Percentiles rank a stretch among this genome's conserved stretches.
These are phyloP conservation scores for Teunomyces gatunensis DNA, from an alignment of 805 yeast genomes.

Conservation along the genomic window DNA sequence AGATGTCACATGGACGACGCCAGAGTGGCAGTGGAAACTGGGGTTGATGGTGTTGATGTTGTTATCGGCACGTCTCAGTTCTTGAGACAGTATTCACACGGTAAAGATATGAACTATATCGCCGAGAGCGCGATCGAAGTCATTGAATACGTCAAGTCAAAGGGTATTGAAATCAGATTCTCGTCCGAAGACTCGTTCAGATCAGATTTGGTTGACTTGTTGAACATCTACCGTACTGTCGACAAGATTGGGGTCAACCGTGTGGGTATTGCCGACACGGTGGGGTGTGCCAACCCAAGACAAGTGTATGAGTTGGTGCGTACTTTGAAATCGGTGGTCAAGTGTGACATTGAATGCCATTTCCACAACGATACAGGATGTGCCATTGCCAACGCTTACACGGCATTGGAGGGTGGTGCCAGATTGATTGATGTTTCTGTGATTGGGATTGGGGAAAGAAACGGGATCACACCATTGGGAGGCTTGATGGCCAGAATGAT, in stretches of 20 bases:
- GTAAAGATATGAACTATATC: conserved; percentile 97
- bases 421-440: conserved; percentile 91
- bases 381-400: conserved; percentile 97
- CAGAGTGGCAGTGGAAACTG: conserved; percentile 93
- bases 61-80: conserved; percentile 97
- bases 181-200: conserved; percentile 97
- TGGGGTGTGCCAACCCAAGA: conserved; percentile 98
- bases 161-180: conserved; percentile 95
- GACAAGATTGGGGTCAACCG: conserved; percentile 97
- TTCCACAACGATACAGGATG: conserved; percentile 99
- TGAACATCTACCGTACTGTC: conserved; percentile 94
- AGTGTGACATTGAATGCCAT: conserved; percentile 97
- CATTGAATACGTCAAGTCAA: conserved; percentile 93
- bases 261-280: conserved; percentile 99
- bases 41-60: conserved; percentile 98
- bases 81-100: conserved; percentile 91
- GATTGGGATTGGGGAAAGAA: conserved; percentile 97
- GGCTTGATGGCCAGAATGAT: conserved; percentile 99
- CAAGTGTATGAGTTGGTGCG: conserved; percentile 96
- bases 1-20: conserved; percentile 99
- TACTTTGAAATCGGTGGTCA: conserved; percentile 88
- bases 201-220: conserved; percentile 90
- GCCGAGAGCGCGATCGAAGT: conserved; percentile 96
- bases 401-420: conserved; percentile 98
- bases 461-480: conserved; percentile 96